Conservation (phyloP, 2,329 filamentous ascomycete species). For the Pseudogymnoascus sp. region DNA sequence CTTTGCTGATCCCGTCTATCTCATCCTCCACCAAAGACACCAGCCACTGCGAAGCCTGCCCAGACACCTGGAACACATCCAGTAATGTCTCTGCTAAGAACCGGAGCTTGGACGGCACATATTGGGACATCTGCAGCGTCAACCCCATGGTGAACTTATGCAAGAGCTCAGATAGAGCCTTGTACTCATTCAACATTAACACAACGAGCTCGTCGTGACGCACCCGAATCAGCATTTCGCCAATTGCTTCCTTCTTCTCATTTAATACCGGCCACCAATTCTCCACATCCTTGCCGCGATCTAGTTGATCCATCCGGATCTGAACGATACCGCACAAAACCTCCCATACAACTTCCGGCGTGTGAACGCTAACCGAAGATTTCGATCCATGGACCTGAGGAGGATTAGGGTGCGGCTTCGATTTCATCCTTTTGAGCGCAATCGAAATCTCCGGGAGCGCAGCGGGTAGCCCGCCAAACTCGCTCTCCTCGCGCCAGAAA, state of each 20-base stretch:
- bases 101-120: slow-evolving; percentile 68
- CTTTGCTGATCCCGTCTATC: slow-evolving; percentile 85
- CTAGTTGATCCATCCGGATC: slow-evolving; percentile 63
- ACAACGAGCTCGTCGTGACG: slow-evolving; percentile 85
- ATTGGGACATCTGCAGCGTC: slow-evolving; percentile 74
- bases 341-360: slow-evolving; percentile 35
- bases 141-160: slow-evolving; percentile 78
- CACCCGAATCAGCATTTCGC: slow-evolving; percentile 76
- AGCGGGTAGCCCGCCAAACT: slow-evolving; percentile 66
- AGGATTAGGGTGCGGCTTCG: slow-evolving; percentile 27
- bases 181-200: slow-evolving; percentile 77
- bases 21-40: slow-evolving; percentile 92
- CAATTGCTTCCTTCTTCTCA: slow-evolving; percentile 65
- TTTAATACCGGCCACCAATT: slow-evolving; percentile 82
- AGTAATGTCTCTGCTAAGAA: slow-evolving; percentile 77
- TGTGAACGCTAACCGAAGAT: slow-evolving; percentile 23
- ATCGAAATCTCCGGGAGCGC: slow-evolving; percentile 62
- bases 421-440: slow-evolving; percentile 54
- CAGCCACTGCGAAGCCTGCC: slow-evolving; percentile 77
- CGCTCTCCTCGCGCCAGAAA: slow-evolving; percentile 76
- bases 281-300: slow-evolving; percentile 69
- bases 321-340: slow-evolving; percentile 66
- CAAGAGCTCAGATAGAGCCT: slow-evolving; percentile 70
- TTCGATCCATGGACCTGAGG: slow-evolving; percentile 21
- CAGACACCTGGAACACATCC: slow-evolving; percentile 93